A percentile compares a stretch with the other conserved stretches of the same genome.
Conservation (phyloP, 2,329 filamentous ascomycete genomes). For the Monosporascus sp. region DNA sequence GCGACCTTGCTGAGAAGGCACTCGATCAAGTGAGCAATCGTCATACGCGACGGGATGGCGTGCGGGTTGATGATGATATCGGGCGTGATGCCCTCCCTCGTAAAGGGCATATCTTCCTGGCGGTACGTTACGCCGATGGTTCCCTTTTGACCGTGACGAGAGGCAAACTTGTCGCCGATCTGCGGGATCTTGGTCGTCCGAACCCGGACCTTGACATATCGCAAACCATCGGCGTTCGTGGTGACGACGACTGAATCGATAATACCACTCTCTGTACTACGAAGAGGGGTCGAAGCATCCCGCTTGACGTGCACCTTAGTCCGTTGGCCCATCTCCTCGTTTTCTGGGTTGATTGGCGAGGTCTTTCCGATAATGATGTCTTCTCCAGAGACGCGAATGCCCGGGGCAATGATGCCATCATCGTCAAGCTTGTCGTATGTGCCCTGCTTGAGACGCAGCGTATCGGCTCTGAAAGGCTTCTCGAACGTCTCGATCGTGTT, state of each 20-base stretch:
- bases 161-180: constrained; percentile 98
- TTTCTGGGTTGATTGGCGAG: constrained; percentile 86
- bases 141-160: constrained; percentile 97
- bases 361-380: constrained; percentile 99
- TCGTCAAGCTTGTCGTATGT: constrained; percentile 98
- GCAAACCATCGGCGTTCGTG: constrained; percentile 88
- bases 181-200: constrained; percentile 97
- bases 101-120: constrained; percentile 98
- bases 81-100: constrained; percentile 81
- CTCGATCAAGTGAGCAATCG: constrained; percentile 99
- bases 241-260: constrained; percentile 91
- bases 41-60: constrained; percentile 99
- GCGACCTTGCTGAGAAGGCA: constrained; percentile 96
- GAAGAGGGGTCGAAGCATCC: constrained; percentile 89
- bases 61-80: constrained; percentile 99
- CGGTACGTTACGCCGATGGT: constrained; percentile 98
- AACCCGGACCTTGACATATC: constrained; percentile 96
- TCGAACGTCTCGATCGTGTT: constrained; percentile 92
- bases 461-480: constrained; percentile 85
- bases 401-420: constrained; percentile 90
- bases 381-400: constrained; percentile 90
- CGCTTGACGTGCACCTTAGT: constrained; percentile 88
- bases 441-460: constrained; percentile 85
- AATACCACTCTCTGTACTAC: constrained; percentile 95
- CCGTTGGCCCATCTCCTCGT: constrained; percentile 87